Evolutionary conservation across 2,329 filamentous ascomycete genomes (phyloP), one percentile per base, ranked within the genome.

Genomic region (Stromatinia cepivora): DNA sequence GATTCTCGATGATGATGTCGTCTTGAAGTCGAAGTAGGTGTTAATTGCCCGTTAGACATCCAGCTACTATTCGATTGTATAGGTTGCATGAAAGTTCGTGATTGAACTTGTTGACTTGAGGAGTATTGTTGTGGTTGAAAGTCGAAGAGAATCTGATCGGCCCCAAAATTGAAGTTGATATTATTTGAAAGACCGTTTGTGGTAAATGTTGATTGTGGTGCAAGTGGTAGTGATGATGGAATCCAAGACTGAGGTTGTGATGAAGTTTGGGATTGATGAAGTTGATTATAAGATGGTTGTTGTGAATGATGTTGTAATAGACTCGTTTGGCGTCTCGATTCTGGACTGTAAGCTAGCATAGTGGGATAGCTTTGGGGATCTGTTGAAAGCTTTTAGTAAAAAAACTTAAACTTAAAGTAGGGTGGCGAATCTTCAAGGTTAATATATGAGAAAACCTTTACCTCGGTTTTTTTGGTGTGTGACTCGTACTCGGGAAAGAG

Each of bases 1-100:
- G 87, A 86, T 72, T 89, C 86, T 73, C 87, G 84, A 58, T 89
- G 82, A 74, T 89, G 87, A 34, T 61, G 59, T 28, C 71, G 69
- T 71, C 75, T 74, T 8, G 75, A 75, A 20, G 73, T 72, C 25
- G 78, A 78, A 42, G 74, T 76, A n/a, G 77, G 77, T 9, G 77
- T 78, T 57, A 77, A 71, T 72, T 78, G 76, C 62, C 75, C 76
- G 73, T 77, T 75, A n/a, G 75, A 73, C 50, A 75, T 72, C 75
- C 74, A 78, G 66, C 72, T 76, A 52, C 64, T 74, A 66, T 70
- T 71, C 10, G 73, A 63, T 46, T 75, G 73, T 42, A 76, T 75
- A 34, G 74, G 70, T 70, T 73, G 77, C 77, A 79, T 78, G 72
- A 76, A 75, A 69, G 70, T 20, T 70, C 72, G 75, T n/a, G 74